A percentile compares a stretch with the other conserved stretches of the same genome.
phyloP scores from a whole-genome alignment of 1,284 basidiomycete species.

The Malassezia brasiliensis region DNA sequence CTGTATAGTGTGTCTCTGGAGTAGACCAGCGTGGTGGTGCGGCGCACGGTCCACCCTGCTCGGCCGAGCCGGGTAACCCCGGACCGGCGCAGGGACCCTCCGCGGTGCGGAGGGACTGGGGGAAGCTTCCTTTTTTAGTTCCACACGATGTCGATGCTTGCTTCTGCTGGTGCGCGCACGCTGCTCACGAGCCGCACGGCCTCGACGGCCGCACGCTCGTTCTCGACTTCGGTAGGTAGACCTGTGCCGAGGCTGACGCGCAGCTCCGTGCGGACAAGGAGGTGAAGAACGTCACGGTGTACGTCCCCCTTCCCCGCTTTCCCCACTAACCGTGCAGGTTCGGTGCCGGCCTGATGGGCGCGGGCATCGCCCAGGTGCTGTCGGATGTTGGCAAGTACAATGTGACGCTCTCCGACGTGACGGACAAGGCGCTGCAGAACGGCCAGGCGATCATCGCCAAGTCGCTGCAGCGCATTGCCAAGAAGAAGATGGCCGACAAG shows the following conservation, averaged over 20 bases:
- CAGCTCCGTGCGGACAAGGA: slow-evolving; percentile 31
- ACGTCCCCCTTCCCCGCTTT: slow-evolving; percentile 14
- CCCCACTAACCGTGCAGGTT: slow-evolving; percentile 23
- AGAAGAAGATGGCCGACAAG: slow-evolving; percentile 52
- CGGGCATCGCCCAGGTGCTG: slow-evolving; percentile 46
- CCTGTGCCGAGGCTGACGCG: neutral
- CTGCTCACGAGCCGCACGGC: slow-evolving; percentile 3
- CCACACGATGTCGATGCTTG: slow-evolving; percentile 4
- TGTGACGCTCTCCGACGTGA: slow-evolving; percentile 49
- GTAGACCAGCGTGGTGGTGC: too few species aligned
- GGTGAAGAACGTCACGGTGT: slow-evolving; percentile 48
- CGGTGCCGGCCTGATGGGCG: slow-evolving; percentile 47
- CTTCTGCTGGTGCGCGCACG: slow-evolving; percentile 12
- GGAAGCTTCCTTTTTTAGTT: neutral
- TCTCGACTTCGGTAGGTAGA: slow-evolving; percentile 16
- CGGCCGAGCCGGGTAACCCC: slow-evolving; percentile 7
- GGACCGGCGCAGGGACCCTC: neutral
- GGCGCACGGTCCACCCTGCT: slow-evolving; percentile 13
- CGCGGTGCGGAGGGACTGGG: neutral
- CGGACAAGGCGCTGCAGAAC: slow-evolving; percentile 51
- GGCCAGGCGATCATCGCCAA: slow-evolving; percentile 55
- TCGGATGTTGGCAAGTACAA: slow-evolving; percentile 47
- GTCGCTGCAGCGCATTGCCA: slow-evolving; percentile 53
- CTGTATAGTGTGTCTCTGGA: slow-evolving; percentile 15
- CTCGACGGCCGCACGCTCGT: slow-evolving; percentile 3